These are phyloP conservation scores for Sporisorium sorghi DNA, from an alignment of 1,284 basidiomycete species.

Conservation along the genomic window DNA sequence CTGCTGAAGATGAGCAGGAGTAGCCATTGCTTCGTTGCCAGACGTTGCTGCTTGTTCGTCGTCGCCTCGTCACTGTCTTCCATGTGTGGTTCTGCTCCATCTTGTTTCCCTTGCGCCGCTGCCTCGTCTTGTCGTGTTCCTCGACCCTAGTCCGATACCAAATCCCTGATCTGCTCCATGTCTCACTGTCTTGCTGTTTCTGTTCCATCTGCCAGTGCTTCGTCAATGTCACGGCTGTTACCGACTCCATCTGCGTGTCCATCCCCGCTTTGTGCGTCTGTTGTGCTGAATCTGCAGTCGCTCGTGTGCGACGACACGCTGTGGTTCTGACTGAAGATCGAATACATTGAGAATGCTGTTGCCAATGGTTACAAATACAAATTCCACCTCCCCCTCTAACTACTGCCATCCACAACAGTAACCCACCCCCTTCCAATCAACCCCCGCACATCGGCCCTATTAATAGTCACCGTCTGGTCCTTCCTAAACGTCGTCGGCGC, in stretches of 20 bases:
- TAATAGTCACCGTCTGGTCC: slow-evolving; percentile 38
- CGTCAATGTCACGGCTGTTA: slow-evolving; percentile 1
- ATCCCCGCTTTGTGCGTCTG: not conserved
- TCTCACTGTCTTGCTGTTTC: not conserved
- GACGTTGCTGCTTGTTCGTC: not conserved
- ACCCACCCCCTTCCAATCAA: slow-evolving; percentile 40
- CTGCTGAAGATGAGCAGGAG: not conserved
- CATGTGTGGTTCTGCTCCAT: not conserved
- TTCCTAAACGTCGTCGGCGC: slow-evolving; percentile 29
- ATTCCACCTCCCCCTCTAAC: not conserved
- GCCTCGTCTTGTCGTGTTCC: not conserved
- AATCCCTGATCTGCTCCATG: no score
- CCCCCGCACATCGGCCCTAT: slow-evolving; percentile 18
- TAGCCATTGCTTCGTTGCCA: not conserved
- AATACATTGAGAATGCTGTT: not conserved
- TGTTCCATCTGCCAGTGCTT: not conserved
- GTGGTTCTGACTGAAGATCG: not conserved
- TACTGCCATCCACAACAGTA: slow-evolving; percentile 18
- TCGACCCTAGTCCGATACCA: not conserved
- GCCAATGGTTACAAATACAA: slow-evolving; percentile 14
- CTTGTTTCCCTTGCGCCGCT: no score
- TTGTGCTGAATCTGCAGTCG: not conserved
- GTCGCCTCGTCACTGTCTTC: not conserved
- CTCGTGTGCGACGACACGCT: not conserved
- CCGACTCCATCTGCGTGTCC: not conserved